These are phyloP conservation scores for Oryza rufipogon DNA, from an alignment of 176 grass and related monocot species.

Conservation along the genomic window DNA sequence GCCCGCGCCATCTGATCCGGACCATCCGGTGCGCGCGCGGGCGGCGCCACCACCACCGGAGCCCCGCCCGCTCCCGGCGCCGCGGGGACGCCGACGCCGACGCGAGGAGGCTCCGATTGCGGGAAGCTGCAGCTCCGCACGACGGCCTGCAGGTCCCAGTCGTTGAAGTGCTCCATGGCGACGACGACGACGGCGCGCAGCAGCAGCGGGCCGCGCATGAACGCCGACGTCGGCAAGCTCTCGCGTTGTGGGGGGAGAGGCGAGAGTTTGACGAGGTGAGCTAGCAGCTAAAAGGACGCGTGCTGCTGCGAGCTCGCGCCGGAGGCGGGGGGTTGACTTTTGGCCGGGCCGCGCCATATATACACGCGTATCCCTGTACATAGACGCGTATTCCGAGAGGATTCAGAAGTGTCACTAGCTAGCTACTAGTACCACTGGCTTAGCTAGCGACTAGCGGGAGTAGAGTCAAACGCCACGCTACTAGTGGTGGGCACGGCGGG, in stretches of 20 bases:
- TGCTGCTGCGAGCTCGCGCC: conserved; percentile 20
- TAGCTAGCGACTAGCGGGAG: not conserved
- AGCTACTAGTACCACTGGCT: not conserved
- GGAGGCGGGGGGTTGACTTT: conserved; percentile 48
- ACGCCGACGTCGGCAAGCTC: conserved; percentile 3
- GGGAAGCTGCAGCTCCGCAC: conserved; percentile 76
- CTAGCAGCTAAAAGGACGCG: conserved; percentile 21
- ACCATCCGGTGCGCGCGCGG: not conserved
- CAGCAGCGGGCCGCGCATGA: conserved; percentile 27
- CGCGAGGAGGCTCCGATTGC: not conserved
- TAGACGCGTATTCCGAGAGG: conserved; percentile 17
- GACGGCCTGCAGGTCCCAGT: conserved; percentile 94
- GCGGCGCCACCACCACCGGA: not conserved
- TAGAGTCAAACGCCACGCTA: conserved; percentile 41
- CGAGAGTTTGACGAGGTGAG: conserved; percentile 22
- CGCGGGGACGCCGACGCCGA: not conserved
- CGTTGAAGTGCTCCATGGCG: conserved; percentile 70
- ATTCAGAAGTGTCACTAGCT: conserved; percentile 6
- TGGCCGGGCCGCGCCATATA: conserved; percentile 33
- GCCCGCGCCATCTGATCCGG: not conserved
- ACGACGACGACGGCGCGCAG: not conserved
- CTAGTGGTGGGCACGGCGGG: conserved; percentile 50
- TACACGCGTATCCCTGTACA: conserved; percentile 34
- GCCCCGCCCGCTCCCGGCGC: not conserved
- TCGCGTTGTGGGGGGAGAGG: not conserved